Percentiles rank a stretch among this genome's conserved stretches.
Conservation (phyloP, 2,329 filamentous ascomycete genomes). For the Diplodia intermedia region DNA sequence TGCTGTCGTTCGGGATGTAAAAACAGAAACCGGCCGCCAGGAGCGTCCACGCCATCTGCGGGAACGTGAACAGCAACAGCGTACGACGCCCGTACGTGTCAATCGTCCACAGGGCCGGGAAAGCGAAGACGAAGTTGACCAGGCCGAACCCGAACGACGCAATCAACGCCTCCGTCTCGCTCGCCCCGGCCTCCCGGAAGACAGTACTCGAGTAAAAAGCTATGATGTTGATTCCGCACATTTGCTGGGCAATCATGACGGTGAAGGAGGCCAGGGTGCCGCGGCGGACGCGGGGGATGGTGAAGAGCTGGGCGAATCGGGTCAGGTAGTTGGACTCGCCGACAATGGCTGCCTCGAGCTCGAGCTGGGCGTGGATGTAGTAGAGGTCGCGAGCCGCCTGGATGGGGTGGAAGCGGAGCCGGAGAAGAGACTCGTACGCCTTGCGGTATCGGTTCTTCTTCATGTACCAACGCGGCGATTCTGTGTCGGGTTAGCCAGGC, state of each 20-base stretch:
- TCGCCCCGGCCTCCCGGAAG: conserved; percentile 39
- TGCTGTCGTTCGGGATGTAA: conserved; percentile 41
- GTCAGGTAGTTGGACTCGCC: conserved; percentile 31
- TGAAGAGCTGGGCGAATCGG: conserved; percentile 34
- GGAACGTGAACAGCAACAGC: conserved; percentile 55
- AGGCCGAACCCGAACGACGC: conserved; percentile 55
- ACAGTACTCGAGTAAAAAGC: conserved; percentile 38
- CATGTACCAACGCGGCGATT: conserved; percentile 50
- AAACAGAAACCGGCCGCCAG: conserved; percentile 56
- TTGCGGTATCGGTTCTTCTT: conserved; percentile 49
- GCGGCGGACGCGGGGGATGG: conserved; percentile 40
- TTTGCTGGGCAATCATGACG: conserved; percentile 45
- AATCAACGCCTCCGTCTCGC: conserved; percentile 40
- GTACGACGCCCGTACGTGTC: conserved; percentile 51
- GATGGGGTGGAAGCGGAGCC: conserved; percentile 49
- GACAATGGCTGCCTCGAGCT: conserved; percentile 45
- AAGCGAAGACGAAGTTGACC: conserved; percentile 55
- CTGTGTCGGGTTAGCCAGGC: conserved; percentile 35
- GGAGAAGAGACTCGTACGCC: conserved; percentile 49
- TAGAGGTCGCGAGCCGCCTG: conserved; percentile 56
- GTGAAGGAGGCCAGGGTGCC: conserved; percentile 39
- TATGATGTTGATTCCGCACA: conserved; percentile 43
- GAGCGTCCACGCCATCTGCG: conserved; percentile 57
- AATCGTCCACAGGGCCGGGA: conserved; percentile 55
- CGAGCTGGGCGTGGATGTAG: conserved; percentile 50